phyloP scores from a whole-genome alignment of 306 rosid species.

The Nissolia schottii region DNA sequence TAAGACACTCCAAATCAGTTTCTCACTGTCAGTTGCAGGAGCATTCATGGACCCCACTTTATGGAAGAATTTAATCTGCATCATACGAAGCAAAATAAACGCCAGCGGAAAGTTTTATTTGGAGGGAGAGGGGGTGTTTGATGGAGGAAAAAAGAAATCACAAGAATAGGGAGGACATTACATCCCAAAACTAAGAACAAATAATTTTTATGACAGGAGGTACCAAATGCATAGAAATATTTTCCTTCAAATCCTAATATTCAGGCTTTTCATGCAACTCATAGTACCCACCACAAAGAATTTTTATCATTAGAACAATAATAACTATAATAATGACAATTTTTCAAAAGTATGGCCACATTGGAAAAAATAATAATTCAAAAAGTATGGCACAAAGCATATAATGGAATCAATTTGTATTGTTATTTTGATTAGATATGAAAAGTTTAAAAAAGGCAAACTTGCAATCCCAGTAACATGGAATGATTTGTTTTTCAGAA shows the following conservation, averaged over 20 bases:
- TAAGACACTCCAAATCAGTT: constrained; percentile 82
- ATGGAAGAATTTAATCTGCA: constrained; percentile 87
- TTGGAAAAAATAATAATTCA: too few relatives aligned
- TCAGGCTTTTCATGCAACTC: not conserved
- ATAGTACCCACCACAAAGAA: not conserved
- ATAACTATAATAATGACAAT: not conserved
- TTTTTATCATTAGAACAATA: not conserved
- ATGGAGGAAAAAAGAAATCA: not conserved
- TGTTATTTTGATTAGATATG: not conserved
- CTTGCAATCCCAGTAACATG: constrained; percentile 10
- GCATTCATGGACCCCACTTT: constrained; percentile 62
- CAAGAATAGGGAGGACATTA: not conserved
- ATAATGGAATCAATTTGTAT: not conserved
- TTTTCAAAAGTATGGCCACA: not conserved
- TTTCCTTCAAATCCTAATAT: not conserved
- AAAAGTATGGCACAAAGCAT: not conserved
- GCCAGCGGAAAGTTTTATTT: not conserved
- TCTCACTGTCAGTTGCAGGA: constrained; percentile 68
- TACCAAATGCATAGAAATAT: not conserved
- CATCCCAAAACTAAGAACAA: not conserved
- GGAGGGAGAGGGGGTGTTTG: not conserved
- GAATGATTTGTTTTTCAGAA: not conserved
- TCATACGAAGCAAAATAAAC: constrained; percentile 26
- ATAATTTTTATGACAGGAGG: not conserved
- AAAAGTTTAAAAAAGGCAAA: not conserved